phyloP scores from a whole-genome alignment of 2,329 filamentous ascomycete species.

The Bipolaris bicolor region DNA sequence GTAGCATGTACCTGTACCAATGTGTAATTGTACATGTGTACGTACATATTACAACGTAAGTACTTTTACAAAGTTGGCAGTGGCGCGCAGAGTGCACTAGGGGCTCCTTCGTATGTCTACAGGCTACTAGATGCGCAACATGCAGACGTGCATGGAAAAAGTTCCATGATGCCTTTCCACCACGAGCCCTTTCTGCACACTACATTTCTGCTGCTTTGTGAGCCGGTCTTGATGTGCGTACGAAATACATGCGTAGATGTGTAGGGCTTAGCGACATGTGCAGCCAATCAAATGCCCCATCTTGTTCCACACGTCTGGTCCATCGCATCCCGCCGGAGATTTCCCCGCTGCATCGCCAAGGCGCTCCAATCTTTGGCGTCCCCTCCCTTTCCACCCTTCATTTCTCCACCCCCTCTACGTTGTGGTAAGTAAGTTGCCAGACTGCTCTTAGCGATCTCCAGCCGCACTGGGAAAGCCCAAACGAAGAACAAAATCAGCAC shows the following conservation, averaged over 20 bases:
- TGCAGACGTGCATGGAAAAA: neutral
- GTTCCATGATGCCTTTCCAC: neutral
- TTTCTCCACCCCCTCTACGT: neutral
- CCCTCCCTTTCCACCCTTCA: neutral
- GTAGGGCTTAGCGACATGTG: neutral
- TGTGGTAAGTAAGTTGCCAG: neutral
- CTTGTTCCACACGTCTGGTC: neutral
- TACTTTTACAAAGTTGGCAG: neutral
- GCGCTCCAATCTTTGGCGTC: neutral
- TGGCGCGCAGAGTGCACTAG: neutral
- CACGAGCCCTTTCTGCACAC: neutral
- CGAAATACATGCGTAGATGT: neutral
- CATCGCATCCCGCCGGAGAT: conserved; percentile 1
- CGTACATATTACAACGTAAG: neutral
- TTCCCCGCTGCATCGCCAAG: conserved; percentile 5
- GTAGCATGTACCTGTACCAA: too few species aligned
- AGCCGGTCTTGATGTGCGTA: neutral
- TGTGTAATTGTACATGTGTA: too few species aligned
- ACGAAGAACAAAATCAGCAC: neutral
- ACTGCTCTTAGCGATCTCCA: neutral
- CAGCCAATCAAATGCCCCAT: neutral
- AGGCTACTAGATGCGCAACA: neutral
- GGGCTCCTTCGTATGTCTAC: neutral
- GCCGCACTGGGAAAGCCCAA: neutral
- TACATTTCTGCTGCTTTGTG: neutral